Evolutionary conservation across 2,329 filamentous ascomycete species (phyloP), one percentile per base, ranked within the genome.

Genomic region (Dryadomyces quercivorus): DNA sequence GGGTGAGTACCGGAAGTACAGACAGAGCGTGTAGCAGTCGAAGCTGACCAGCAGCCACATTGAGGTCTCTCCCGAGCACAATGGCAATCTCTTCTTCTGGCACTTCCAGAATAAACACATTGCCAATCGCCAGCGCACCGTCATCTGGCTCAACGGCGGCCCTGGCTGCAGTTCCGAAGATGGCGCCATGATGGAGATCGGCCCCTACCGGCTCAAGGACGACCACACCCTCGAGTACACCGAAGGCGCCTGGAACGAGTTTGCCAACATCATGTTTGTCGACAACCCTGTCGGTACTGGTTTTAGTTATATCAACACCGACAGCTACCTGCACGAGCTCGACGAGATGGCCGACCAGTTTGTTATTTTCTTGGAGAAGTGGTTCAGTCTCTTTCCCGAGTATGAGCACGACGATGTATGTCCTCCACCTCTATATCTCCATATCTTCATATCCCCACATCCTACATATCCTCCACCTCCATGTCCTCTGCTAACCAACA

Each of bases 71-170:
- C 80, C 86, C 20, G 84, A 89, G 61, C 80, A 86, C 67, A 89
- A 97, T 66, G 92, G 89, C 62, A 95, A 97, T 69, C 72, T 98
- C 18, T 98, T 97, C 76, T 98, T 98, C 75, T 98, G 93, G 93
- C 88, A 96, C 65, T 96, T 88, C 67, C 83, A 95, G 67, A 97
- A 97, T 67, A 81, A 88, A 61, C 93, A 98, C 68, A 95, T 98
- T 61, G 92, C 90, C 55, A 88, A 97, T 66, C 82, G 80, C 62
- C 88, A 93, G 67, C 82, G 93, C 56, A 95, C 91, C 2, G 86
- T 98, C 12, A 84, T 98, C 64, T 98, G 94, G 93, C 73, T 98
- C 56, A 98, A 98, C 66, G 94, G 93, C 53, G 94, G 93, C 0
- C 93, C 93, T 1, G 93, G 94, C 31, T 98, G 93, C 70, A 96